Conservation (phyloP, 1,284 basidiomycete genomes). For the Tylopilus sp. region DNA sequence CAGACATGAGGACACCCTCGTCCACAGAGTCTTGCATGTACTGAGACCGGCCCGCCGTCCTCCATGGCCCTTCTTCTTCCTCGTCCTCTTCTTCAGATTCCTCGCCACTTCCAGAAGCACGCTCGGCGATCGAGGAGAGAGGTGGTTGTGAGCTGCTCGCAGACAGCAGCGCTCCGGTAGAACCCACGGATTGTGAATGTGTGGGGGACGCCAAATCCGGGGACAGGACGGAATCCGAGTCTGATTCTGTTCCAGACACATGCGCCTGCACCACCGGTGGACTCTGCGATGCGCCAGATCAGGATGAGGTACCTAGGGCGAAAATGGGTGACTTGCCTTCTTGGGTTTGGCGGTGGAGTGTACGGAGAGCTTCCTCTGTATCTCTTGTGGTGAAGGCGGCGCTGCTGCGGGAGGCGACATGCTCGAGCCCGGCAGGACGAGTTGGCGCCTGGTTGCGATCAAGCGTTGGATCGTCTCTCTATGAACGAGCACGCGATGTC, state of each 20-base stretch:
- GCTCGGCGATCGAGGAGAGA: slow-evolving; percentile 72
- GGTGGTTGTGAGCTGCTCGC: slow-evolving; percentile 47
- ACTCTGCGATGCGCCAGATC: slow-evolving; percentile 26
- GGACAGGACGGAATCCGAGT: slow-evolving; percentile 72
- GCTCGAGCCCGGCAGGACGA: slow-evolving; percentile 6
- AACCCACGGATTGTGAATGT: slow-evolving; percentile 29
- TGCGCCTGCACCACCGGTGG: slow-evolving; percentile 39
- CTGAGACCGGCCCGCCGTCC: slow-evolving; percentile 43
- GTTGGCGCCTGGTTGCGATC: slow-evolving; percentile 10
- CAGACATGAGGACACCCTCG: slow-evolving; percentile 83
- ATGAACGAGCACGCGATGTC: slow-evolving; percentile 25
- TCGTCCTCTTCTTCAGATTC: slow-evolving; percentile 76
- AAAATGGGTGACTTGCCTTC: slow-evolving; percentile 36
- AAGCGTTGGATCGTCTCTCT: slow-evolving; percentile 8
- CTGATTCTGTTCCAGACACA: slow-evolving; percentile 79
- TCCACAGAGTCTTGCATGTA: slow-evolving; percentile 46
- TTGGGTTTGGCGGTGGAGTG: slow-evolving; percentile 53
- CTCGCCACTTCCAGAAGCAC: slow-evolving; percentile 58
- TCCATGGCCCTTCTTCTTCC: slow-evolving; percentile 62
- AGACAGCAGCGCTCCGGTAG: slow-evolving; percentile 32
- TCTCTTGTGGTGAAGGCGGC: slow-evolving; percentile 81
- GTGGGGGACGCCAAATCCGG: slow-evolving; percentile 48
- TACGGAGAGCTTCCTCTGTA: slow-evolving; percentile 82
- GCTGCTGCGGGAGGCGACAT: slow-evolving; percentile 54
- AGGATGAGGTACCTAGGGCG: slow-evolving; percentile 4